Evolutionary conservation across 2,329 filamentous ascomycete genomes (phyloP).

Genomic region (Claviceps purpurea): DNA sequence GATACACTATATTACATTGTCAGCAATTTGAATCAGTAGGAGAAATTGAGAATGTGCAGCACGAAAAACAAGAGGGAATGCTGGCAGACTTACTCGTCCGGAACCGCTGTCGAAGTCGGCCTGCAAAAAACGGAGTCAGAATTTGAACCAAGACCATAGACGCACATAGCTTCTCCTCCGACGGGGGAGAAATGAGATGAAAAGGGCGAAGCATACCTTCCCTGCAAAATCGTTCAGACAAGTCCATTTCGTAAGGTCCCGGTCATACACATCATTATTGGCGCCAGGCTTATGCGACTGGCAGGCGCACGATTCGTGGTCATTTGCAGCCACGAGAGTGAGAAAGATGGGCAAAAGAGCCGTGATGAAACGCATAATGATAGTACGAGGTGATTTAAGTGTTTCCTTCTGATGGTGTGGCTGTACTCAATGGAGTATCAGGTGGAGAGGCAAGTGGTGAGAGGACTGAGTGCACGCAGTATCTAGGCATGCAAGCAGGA

Average conservation of each 20-base stretch:
- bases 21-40: not conserved
- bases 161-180: not conserved
- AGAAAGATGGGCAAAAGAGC: not conserved
- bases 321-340: constrained; percentile 11
- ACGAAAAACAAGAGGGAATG: not conserved
- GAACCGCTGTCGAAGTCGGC: not conserved
- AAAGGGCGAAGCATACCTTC: not conserved
- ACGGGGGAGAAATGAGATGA: not conserved
- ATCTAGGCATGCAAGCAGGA: too few relatives aligned
- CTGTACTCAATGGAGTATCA: too few relatives aligned
- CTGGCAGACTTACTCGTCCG: not conserved
- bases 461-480: too few relatives aligned
- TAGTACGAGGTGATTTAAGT: too few relatives aligned
- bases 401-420: too few relatives aligned
- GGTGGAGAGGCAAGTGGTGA: too few relatives aligned
- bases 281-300: not conserved
- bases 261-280: not conserved
- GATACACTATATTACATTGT: not conserved
- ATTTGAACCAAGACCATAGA: not conserved
- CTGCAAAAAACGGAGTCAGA: not conserved
- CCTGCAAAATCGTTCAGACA: not conserved
- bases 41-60: not conserved
- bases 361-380: not conserved
- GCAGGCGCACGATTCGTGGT: not conserved
- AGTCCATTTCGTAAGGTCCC: not conserved